A percentile compares a stretch with the other conserved stretches of the same genome.
Conservation (phyloP, 2,329 filamentous ascomycete species). For the Cladophialophora bantiana region DNA sequence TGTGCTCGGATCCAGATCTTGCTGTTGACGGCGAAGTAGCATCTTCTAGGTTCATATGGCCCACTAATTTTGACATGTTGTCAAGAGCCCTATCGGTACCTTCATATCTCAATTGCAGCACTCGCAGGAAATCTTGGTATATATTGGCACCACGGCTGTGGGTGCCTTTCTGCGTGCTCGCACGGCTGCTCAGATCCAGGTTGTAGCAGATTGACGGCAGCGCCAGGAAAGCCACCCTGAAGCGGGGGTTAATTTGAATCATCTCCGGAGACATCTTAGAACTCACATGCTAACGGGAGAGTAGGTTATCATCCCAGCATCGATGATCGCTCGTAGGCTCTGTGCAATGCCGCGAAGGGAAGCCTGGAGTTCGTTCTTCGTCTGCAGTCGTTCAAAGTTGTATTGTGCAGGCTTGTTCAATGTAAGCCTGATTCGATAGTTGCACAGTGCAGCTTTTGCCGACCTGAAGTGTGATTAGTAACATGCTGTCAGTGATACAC, state of each 20-base stretch:
- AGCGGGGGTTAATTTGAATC: background rate
- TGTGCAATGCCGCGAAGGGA: conserved; percentile 6
- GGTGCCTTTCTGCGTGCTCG: background rate
- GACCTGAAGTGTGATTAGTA: background rate
- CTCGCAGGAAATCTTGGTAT: conserved; percentile 18
- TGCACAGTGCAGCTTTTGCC: conserved; percentile 12
- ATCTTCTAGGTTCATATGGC: conserved; percentile 6
- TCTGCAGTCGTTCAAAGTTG: conserved; percentile 14
- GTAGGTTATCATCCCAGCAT: conserved; percentile 10
- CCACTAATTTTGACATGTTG: conserved; percentile 11
- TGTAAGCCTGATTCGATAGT: conserved; percentile 11
- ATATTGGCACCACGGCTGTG: background rate
- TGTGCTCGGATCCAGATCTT: background rate
- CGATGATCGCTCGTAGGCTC: conserved; percentile 7
- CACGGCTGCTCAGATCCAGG: conserved; percentile 13
- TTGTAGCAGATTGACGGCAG: conserved; percentile 15
- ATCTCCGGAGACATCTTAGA: background rate
- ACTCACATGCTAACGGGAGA: conserved; percentile 14
- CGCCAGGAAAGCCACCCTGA: conserved; percentile 15
- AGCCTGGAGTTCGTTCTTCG: conserved; percentile 13
- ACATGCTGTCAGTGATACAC: background rate
- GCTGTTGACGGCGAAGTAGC: background rate
- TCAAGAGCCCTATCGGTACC: conserved; percentile 12
- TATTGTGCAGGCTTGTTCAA: background rate
- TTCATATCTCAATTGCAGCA: conserved; percentile 14